These are phyloP conservation scores for Alternaria panax DNA, from an alignment of 2,329 filamentous ascomycete species.

Conservation along the genomic window DNA sequence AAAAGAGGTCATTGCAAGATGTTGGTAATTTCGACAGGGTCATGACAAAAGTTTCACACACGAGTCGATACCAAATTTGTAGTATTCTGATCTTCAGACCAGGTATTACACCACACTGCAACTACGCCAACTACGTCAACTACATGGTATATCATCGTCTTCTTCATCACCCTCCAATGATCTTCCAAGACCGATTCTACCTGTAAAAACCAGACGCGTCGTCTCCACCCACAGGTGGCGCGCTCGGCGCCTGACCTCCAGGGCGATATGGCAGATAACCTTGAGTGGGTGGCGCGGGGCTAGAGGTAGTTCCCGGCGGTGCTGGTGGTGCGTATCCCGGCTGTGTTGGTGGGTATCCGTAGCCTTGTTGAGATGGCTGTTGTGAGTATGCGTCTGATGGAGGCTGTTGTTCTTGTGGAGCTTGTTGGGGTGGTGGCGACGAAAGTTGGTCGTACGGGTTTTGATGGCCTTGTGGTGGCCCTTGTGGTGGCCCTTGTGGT, in stretches of 20 bases:
- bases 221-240: conserved; percentile 41
- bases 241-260: conserved; percentile 39
- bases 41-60: not conserved
- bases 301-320: conserved; percentile 34
- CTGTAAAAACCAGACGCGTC: conserved; percentile 39
- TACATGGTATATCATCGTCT: not conserved
- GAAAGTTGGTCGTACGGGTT: conserved; percentile 40
- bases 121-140: not conserved
- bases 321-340: conserved; percentile 44
- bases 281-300: conserved; percentile 34
- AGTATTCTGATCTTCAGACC: not conserved
- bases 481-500: conserved; percentile 27
- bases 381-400: conserved; percentile 42
- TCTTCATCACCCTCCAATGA: too few species aligned
- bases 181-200: conserved; percentile 16
- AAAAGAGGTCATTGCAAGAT: not conserved
- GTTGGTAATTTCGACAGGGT: not conserved
- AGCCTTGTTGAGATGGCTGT: conserved; percentile 33
- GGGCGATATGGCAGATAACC: conserved; percentile 47
- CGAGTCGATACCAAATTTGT: not conserved
- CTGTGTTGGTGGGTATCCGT: conserved; percentile 44
- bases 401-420: conserved; percentile 31
- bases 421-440: conserved; percentile 35
- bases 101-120: not conserved
- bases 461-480: conserved; percentile 26